These are phyloP conservation scores for Bipolaris gigantea DNA, from an alignment of 2,329 filamentous ascomycete species.

Conservation along the genomic window DNA sequence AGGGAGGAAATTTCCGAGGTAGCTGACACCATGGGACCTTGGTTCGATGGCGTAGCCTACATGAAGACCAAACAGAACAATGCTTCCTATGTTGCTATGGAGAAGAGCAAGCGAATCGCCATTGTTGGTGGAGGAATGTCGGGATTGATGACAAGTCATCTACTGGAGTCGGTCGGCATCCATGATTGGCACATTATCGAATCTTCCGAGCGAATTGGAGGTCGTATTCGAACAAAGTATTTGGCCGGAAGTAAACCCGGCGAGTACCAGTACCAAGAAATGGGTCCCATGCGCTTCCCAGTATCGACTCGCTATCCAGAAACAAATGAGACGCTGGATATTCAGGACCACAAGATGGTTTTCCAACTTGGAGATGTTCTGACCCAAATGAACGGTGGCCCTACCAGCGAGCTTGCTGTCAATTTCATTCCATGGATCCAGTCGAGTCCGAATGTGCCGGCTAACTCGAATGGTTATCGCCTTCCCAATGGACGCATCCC, in stretches of 20 bases:
- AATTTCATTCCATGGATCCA: slow-evolving; percentile 68
- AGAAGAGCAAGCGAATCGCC: slow-evolving; percentile 62
- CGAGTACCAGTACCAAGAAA: slow-evolving; percentile 69
- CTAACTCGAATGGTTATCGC: slow-evolving; percentile 39
- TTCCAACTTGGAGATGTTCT: slow-evolving; percentile 64
- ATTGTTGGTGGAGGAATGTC: slow-evolving; percentile 69
- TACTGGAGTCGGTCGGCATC: slow-evolving; percentile 58
- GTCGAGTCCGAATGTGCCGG: slow-evolving; percentile 57
- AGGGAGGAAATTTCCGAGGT: slow-evolving; percentile 51
- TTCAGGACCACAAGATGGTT: slow-evolving; percentile 65
- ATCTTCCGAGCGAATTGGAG: slow-evolving; percentile 62
- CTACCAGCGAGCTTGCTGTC: slow-evolving; percentile 53
- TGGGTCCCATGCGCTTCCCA: slow-evolving; percentile 68
- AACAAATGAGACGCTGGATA: slow-evolving; percentile 60
- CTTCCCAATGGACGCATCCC: slow-evolving; percentile 41
- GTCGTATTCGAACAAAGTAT: slow-evolving; percentile 66
- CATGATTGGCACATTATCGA: slow-evolving; percentile 65
- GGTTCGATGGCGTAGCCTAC: slow-evolving; percentile 67
- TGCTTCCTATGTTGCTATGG: slow-evolving; percentile 55
- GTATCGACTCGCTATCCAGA: slow-evolving; percentile 52
- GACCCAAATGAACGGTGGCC: slow-evolving; percentile 59
- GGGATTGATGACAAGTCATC: slow-evolving; percentile 60
- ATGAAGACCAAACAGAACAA: slow-evolving; percentile 59
- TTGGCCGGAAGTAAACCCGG: slow-evolving; percentile 60
- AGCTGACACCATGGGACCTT: slow-evolving; percentile 60